Base-by-base conservation (phyloP, 768 basidiomycete species). In the Mycena rebaudengoi region DNA sequence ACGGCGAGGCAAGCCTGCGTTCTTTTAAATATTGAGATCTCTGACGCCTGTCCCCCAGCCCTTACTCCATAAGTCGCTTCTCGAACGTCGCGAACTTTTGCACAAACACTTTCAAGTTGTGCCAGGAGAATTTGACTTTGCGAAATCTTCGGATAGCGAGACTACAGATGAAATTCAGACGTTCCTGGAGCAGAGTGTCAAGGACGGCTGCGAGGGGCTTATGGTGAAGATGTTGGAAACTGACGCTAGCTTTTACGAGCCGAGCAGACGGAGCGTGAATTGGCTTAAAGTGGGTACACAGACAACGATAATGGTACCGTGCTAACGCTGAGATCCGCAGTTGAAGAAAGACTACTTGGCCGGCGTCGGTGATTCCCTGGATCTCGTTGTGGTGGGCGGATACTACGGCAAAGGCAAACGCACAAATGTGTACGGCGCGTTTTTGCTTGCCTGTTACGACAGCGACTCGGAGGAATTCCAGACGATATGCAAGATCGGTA, bases 221-320 rank as follows among this genome's bases (percentile, higher is more conserved):
- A 99, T 99, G 98, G 95, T 99, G 62, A 99, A 99, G 81, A 97
- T 98, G 95, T 80, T 99, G 18, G 94, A 97, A 40, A 91, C 87
- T 45, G 91, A 95, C 37, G 93, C 91, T 7, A 94, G 95, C 75
- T 94, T 86, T 70, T 99, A 99, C 73, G 96, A 98, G 77, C 98
- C 98, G 10, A 97, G 95, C 75, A 81, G 97, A 60, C 83, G 98
- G 39, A 96, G 94, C 78, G 91, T 98, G 56, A 98, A 99, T 73
- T 99, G 98, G 98, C 81, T 99, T 16, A 99, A 99, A 88, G 97
- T 95, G 57, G 55, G 20, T 14, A 29, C n/a, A 16, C 37, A 8
- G 12, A 35, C 2, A 16, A 28, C 2, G n/a, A 33, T 14, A 2
- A 32, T 23, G 39, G 11, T 25, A 33, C 23, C 23, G n/a, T n/a